These are phyloP conservation scores for Passalora sequoiae DNA, from an alignment of 2,329 filamentous ascomycete genomes.

Conservation along the genomic window DNA sequence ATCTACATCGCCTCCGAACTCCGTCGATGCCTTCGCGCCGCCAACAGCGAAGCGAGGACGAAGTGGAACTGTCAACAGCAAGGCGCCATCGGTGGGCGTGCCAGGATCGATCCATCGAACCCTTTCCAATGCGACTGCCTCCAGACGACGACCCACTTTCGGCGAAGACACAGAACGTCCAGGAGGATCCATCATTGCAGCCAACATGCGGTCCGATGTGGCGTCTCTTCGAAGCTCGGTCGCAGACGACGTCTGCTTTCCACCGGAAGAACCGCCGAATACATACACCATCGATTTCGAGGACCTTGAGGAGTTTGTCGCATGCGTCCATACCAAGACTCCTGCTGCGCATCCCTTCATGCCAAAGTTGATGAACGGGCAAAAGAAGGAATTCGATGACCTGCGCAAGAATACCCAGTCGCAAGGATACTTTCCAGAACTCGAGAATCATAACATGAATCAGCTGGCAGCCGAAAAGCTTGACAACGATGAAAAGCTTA, in stretches of 20 bases:
- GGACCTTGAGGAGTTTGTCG: constrained; percentile 86
- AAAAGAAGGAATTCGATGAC: constrained; percentile 56
- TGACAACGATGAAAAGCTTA: constrained; percentile 43
- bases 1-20: constrained; percentile 85
- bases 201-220: constrained; percentile 54
- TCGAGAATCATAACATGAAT: constrained; percentile 21
- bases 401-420: constrained; percentile 41
- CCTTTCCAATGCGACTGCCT: constrained; percentile 56
- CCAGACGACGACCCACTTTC: constrained; percentile 54
- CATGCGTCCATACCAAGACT: constrained; percentile 48
- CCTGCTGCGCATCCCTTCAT: constrained; percentile 42
- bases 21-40: constrained; percentile 93
- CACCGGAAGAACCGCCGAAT: constrained; percentile 70
- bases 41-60: constrained; percentile 82
- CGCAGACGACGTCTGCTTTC: constrained; percentile 87
- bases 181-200: constrained; percentile 44
- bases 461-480: not conserved
- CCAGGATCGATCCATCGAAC: constrained; percentile 63
- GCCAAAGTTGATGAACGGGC: constrained; percentile 24
- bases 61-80: constrained; percentile 60
- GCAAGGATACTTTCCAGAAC: constrained; percentile 21
- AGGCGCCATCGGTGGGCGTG: constrained; percentile 49
- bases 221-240: constrained; percentile 64
- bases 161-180: constrained; percentile 37
- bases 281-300: constrained; percentile 86